Base-by-base conservation (phyloP, 768 basidiomycete species). In the Calocybe cyanea region DNA sequence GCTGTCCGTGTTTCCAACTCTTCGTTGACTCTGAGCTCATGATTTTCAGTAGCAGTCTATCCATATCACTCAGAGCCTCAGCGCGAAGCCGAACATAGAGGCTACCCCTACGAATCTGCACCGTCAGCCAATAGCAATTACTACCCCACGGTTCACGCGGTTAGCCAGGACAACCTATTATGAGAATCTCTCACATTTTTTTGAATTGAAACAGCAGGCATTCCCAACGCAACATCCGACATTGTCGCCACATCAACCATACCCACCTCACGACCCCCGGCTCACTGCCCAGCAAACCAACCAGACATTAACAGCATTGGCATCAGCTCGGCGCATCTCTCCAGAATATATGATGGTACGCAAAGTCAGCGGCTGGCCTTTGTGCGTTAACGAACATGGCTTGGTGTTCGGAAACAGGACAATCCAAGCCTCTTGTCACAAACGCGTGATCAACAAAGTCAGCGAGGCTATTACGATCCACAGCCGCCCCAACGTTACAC, bases 231-330 rank as follows among this genome's bases (percentile, higher is more conserved):
- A 39, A 20, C 42, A 44, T 31, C 20, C 39, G 4, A 46, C 41
- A 45, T 21, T 25, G 24, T 18, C 44, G 33, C 24, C 32, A 23
- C 35, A 48, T 37, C 53, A 51, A 24, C 25, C 28, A 4, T 41
- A 52, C 34, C 38, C 43, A 13, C 31, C 42, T 31, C 46, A 41
- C 32, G 51, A 56, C 38, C 57, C 55, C 20, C 55, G 46, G 24
- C 36, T 49, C 28, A 56, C 46, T 15, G 57, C 43, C 6, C 55
- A 58, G n/a, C 55, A 54, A 43, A 58, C 57, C 5, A 51, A 58
- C 43, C 53, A 54, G 45, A 54, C 57, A 7, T 46, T 58, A 14
- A 51, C 55, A 19, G 57, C 55, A 3, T 38, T 58, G 23, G 52
- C 52, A 13, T 51, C 51, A 24, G 57, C 51, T 30, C 52, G 57